Evolutionary conservation across 1,139 yeast species (phyloP).

Genomic region (Nakaseomyces kungkrabaensis): DNA sequence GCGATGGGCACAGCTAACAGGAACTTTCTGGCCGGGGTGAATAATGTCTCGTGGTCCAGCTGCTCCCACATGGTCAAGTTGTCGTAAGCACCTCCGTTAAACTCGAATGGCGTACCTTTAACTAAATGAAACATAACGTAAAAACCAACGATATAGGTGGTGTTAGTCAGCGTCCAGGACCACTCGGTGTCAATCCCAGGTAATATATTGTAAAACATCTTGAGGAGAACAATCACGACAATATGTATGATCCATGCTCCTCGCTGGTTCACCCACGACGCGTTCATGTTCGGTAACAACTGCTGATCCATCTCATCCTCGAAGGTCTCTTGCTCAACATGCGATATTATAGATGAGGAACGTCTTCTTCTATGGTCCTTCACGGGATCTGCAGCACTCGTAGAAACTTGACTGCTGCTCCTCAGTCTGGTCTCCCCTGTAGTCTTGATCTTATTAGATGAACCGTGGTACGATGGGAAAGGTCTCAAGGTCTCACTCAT

Average conservation of each 20-base stretch:
- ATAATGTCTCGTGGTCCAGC: constrained; percentile 92
- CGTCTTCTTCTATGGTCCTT: constrained; percentile 39
- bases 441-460: neutral
- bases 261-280: constrained; percentile 90
- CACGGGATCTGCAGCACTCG: constrained; percentile 24
- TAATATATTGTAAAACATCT: constrained; percentile 66
- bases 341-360: constrained; percentile 66
- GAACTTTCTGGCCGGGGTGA: constrained; percentile 91
- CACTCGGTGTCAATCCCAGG: constrained; percentile 72
- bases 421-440: neutral
- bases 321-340: constrained; percentile 83
- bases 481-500: constrained; percentile 11
- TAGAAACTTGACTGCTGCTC: constrained; percentile 1
- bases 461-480: constrained; percentile 17
- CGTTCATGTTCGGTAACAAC: constrained; percentile 79
- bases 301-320: constrained; percentile 92
- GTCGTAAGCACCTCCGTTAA: constrained; percentile 93
- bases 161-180: constrained; percentile 89
- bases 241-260: constrained; percentile 95
- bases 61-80: constrained; percentile 98
- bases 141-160: constrained; percentile 82
- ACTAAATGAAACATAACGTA: constrained; percentile 94
- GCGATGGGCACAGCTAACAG: constrained; percentile 84
- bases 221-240: constrained; percentile 65
- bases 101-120: constrained; percentile 94